These are phyloP conservation scores for Blastobotrys attinorum DNA, from an alignment of 805 yeast species.

Conservation along the genomic window DNA sequence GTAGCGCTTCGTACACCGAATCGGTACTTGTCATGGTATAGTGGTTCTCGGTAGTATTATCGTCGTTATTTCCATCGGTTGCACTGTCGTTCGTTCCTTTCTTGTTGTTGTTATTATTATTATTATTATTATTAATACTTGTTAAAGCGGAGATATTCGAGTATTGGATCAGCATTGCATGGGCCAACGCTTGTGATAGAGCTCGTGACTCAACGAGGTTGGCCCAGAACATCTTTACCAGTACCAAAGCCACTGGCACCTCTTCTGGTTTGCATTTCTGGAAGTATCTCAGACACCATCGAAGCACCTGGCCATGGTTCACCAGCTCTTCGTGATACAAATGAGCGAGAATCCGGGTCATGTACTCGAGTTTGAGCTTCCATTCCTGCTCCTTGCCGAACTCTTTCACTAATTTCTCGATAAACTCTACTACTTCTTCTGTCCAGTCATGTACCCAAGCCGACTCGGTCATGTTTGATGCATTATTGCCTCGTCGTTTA, in stretches of 20 bases:
- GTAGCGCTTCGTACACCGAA: slow-evolving; percentile 20
- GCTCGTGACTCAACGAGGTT: slow-evolving; percentile 50
- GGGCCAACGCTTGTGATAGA: slow-evolving; percentile 58
- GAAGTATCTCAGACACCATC: slow-evolving; percentile 54
- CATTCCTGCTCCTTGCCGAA: slow-evolving; percentile 28
- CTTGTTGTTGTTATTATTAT: too few relatives aligned
- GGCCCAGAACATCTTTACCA: slow-evolving; percentile 64
- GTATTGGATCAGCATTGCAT: slow-evolving; percentile 41
- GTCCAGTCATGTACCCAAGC: slow-evolving; percentile 89
- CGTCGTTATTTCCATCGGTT: too few relatives aligned
- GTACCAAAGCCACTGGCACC: slow-evolving; percentile 42
- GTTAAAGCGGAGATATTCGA: slow-evolving; percentile 19
- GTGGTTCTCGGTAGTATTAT: too few relatives aligned
- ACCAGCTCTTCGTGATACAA: slow-evolving; percentile 62
- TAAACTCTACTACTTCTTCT: slow-evolving; percentile 59
- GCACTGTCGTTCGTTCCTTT: too few relatives aligned
- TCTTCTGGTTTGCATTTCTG: slow-evolving; percentile 32
- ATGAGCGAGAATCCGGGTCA: slow-evolving; percentile 51
- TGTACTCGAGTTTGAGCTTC: slow-evolving; percentile 50
- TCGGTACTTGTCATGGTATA: slow-evolving; percentile 13
- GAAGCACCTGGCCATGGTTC: slow-evolving; percentile 52
- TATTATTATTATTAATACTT: slow-evolving; percentile 10
- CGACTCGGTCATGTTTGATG: slow-evolving; percentile 30
- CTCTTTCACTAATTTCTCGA: slow-evolving; percentile 44
- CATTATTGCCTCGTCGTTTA: slow-evolving; percentile 37